These are phyloP conservation scores for Mycena capillaripes DNA, from an alignment of 768 basidiomycete species.

Conservation along the genomic window DNA sequence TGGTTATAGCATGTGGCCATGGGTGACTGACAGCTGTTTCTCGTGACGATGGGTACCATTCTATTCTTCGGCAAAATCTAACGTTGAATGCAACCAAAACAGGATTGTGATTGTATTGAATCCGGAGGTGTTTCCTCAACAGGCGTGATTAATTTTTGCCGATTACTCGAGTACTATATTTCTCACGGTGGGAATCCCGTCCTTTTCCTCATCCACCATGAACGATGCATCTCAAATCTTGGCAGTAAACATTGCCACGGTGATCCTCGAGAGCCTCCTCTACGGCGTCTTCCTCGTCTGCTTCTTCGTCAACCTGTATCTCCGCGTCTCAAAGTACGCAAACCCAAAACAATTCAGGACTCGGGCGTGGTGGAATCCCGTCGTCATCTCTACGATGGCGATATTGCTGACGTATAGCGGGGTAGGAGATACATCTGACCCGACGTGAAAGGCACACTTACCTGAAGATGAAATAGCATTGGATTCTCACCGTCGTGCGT, in stretches of 20 bases:
- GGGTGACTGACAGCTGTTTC: too few species aligned
- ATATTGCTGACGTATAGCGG: conserved; percentile 10
- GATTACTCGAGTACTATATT: too few species aligned
- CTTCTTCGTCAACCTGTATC: conserved; percentile 4
- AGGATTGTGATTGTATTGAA: too few species aligned
- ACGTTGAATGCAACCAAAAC: too few species aligned
- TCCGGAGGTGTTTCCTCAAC: too few species aligned
- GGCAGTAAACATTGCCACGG: conserved; percentile 9
- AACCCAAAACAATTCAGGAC: background rate
- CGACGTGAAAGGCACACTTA: background rate
- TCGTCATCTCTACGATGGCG: conserved; percentile 17
- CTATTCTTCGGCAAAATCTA: too few species aligned
- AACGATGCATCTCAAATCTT: background rate
- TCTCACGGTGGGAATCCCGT: background rate
- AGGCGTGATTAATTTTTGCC: too few species aligned
- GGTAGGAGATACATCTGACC: background rate
- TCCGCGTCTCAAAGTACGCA: conserved; percentile 8
- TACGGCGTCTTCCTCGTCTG: conserved; percentile 12
- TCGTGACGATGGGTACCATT: too few species aligned
- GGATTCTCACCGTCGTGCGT: conserved; percentile 13
- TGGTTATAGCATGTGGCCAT: too few species aligned
- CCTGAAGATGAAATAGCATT: conserved; percentile 12
- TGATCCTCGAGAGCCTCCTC: conserved; percentile 12
- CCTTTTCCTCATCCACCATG: conserved; percentile 7
- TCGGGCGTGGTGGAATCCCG: conserved; percentile 16